Evolutionary conservation across 2,329 filamentous ascomycete genomes (phyloP).

Genomic region (Dryadomyces quercus-mongolicae): DNA sequence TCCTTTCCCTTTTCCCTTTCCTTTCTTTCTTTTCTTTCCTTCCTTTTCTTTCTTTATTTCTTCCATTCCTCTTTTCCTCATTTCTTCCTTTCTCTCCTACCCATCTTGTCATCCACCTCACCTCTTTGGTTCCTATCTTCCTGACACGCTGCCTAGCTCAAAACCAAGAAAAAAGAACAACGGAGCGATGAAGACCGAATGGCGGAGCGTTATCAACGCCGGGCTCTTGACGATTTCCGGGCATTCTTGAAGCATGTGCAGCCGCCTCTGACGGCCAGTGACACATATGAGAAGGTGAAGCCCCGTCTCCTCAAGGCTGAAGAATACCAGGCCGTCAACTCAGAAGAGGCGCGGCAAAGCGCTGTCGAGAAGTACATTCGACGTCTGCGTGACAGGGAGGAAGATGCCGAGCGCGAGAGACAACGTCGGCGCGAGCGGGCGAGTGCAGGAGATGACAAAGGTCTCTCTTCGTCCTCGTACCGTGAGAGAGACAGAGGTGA

Average conservation of each 20-base stretch:
- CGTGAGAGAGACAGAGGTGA: conserved; percentile 27
- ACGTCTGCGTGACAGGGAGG: conserved; percentile 82
- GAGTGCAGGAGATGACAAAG: conserved; percentile 25
- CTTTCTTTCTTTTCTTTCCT: too few species aligned
- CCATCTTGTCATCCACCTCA: neutral
- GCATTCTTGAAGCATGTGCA: conserved; percentile 82
- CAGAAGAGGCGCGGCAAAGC: conserved; percentile 68
- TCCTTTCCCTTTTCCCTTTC: too few species aligned
- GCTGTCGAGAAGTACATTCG: conserved; percentile 90
- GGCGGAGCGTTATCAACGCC: conserved; percentile 73
- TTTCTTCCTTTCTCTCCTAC: neutral
- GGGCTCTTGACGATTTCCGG: conserved; percentile 72
- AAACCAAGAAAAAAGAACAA: conserved; percentile 78
- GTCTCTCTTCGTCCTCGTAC: neutral
- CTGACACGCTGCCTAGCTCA: conserved; percentile 37
- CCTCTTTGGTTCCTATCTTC: neutral
- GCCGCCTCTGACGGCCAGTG: conserved; percentile 62
- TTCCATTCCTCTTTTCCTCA: neutral
- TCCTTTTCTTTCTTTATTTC: neutral
- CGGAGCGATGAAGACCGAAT: conserved; percentile 77
- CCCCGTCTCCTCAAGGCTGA: conserved; percentile 66
- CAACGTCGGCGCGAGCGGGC: conserved; percentile 41
- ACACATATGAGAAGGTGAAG: conserved; percentile 83
- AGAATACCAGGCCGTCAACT: conserved; percentile 72
- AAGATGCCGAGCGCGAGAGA: conserved; percentile 61